Evolutionary conservation across 495 filamentous ascomycete species (phyloP), one percentile per base, ranked within the genome.

Genomic region (Lineolata rhizophorae): DNA sequence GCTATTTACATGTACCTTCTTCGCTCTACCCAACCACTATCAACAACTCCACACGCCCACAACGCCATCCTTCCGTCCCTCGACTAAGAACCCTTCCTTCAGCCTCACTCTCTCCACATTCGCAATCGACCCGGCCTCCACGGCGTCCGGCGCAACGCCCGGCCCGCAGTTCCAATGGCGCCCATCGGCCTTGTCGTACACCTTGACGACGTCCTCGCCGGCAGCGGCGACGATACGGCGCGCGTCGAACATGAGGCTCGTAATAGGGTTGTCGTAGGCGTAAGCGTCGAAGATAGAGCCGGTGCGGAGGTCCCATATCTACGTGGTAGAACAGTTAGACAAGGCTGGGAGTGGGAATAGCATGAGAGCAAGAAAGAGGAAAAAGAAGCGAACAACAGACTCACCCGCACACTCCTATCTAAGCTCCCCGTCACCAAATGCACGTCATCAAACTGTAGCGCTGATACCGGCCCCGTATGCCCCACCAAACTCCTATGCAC

Each of bases 221-320:
- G 81, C 82, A 2, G 87, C 84, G 27, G 80, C 69, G 5, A 85
- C 83, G 38, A 99, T 99, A 26, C 87, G 70, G 18, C 84, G 72
- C 9, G 63, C 60, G 51, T 99, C 87, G 45, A 99, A 99, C 72
- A 87, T 87, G 87, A 95, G 95, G 59, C 76, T 83, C 16, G 81
- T 92, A 39, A 99, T 66, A 0, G 85, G 74, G 45, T 81, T 63
- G 47, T 94, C 82, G 50, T 94, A 99, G 27, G 87, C 87, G 46
- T 78, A 99, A 19, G 84, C 90, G 48, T 99, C 87, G 47, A 75
- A 80, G 42, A 99, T 94, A 10, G 82, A 84, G 24, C 87, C 87
- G 10, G 77, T 99, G 25, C 87, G 77, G 27, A 99, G 72, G 57
- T 99, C 87, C 87, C 87, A 99, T 48, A 99, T 94, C 87, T 97